A percentile compares a stretch with the other conserved stretches of the same genome.
These are phyloP conservation scores for Mycena metata DNA, from an alignment of 768 basidiomycete genomes.

Conservation along the genomic window DNA sequence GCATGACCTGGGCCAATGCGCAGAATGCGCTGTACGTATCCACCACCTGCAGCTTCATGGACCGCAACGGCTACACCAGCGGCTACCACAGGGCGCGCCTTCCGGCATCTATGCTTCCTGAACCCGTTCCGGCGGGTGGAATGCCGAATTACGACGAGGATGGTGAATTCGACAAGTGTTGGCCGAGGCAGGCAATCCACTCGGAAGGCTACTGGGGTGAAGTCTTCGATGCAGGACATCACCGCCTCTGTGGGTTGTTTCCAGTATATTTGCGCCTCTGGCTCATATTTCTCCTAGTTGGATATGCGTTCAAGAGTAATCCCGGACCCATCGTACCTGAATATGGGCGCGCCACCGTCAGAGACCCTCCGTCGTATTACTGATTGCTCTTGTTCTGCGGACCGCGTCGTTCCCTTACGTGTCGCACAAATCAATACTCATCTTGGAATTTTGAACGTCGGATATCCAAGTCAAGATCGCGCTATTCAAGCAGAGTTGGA, in stretches of 20 bases:
- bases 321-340: constrained; percentile 22
- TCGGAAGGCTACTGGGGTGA: constrained; percentile 26
- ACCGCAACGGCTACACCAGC: constrained; percentile 40
- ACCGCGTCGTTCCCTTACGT: too few species aligned
- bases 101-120: not conserved
- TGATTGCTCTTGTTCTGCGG: too few species aligned
- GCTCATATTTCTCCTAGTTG: not conserved
- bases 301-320: constrained; percentile 29
- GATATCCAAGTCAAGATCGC: too few species aligned
- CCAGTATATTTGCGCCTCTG: not conserved
- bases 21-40: constrained; percentile 45
- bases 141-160: not conserved
- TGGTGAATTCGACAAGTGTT: constrained; percentile 23
- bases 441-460: too few species aligned
- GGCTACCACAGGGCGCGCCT: constrained; percentile 44
- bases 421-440: too few species aligned
- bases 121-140: not conserved
- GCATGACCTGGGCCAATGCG: constrained; percentile 47
- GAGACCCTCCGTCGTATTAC: too few species aligned
- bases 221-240: constrained; percentile 30
- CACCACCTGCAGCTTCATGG: constrained; percentile 48
- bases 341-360: constrained; percentile 10
- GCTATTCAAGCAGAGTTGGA: too few species aligned
- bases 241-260: constrained; percentile 24
- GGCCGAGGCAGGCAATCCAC: constrained; percentile 23